Evolutionary conservation across 2,329 filamentous ascomycete species (phyloP), one percentile per base, ranked within the genome.

Genomic region (Pseudogymnoascus sp.): DNA sequence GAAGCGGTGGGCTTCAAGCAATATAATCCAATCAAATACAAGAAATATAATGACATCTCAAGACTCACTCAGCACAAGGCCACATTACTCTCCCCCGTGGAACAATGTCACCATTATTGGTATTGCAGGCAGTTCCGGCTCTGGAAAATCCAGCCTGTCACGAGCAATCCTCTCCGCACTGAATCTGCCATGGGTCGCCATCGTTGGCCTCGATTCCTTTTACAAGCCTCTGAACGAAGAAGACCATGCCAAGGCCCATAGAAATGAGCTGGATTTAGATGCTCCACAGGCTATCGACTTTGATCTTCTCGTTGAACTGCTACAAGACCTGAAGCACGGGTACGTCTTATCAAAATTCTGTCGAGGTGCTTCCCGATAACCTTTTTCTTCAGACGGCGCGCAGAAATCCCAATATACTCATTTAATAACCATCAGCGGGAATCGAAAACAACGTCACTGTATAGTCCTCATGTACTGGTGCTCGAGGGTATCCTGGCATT

Each of bases 161-260:
- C 85, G 96, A 74, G 91, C 93, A 67, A 96, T 99, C 70, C 90
- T 97, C 67, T 88, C 85, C 70, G 88, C 90, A 71, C 79, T 99
- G 70, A 96, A 95, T 76, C 79, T 99, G 67, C 95, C 95, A 63
- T 99, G 95, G 93, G 95, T 99, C 66, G 93, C 97, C 60, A 97
- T 99, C 76, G 77, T 99, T 70, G 96, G 93, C 44, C 97, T 99
- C 88, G 95, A 99, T 76, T 97, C 93, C 11, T 99, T 96, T 76
- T 99, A 99, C 79, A 97, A 97, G 77, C 89, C 88, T 16, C 79
- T 99, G 69, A 89, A 85, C 16, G 81, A 86, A 2, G 92, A 93
- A 72, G 82, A 95, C 72, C 93, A 91, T 61, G 85, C 80, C 67
- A 83, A 85, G 70, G 95, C 95, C 0, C 96, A 97, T 76, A 79